These are phyloP conservation scores for Dianthus caryophyllus DNA, from an alignment of 148 eudicot species.

Conservation along the genomic window DNA sequence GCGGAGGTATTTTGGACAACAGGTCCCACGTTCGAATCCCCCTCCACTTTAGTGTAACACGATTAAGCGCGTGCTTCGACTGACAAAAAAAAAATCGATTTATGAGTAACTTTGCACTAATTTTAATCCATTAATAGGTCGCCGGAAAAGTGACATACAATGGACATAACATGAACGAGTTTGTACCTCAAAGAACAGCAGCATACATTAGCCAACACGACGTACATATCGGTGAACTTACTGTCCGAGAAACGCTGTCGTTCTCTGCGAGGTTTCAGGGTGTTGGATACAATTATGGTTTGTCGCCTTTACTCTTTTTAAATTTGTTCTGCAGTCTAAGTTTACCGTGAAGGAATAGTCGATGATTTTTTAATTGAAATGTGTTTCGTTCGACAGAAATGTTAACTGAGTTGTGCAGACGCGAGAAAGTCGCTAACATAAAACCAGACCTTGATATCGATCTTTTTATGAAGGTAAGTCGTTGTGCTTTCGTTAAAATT, in stretches of 20 bases:
- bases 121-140: background rate
- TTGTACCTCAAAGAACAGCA: constrained; percentile 81
- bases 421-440: constrained; percentile 60
- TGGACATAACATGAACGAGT: constrained; percentile 22
- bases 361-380: background rate
- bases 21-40: no score
- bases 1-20: no score
- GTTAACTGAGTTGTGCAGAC: constrained; percentile 61
- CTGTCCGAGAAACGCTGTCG: constrained; percentile 75
- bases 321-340: no score
- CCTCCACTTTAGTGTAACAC: no score
- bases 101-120: background rate
- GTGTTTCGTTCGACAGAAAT: constrained; percentile 52
- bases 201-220: constrained; percentile 83
- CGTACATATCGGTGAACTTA: constrained; percentile 70
- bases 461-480: constrained; percentile 64
- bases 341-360: no score
- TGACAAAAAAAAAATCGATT: no score
- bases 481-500: background rate
- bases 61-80: no score
- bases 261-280: constrained; percentile 79
- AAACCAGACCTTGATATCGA: constrained; percentile 78
- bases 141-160: constrained; percentile 5
- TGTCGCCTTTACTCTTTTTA: background rate
- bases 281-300: constrained; percentile 70